Base-by-base conservation (phyloP, 345 rosid species). In the Boechera stricta region DNA sequence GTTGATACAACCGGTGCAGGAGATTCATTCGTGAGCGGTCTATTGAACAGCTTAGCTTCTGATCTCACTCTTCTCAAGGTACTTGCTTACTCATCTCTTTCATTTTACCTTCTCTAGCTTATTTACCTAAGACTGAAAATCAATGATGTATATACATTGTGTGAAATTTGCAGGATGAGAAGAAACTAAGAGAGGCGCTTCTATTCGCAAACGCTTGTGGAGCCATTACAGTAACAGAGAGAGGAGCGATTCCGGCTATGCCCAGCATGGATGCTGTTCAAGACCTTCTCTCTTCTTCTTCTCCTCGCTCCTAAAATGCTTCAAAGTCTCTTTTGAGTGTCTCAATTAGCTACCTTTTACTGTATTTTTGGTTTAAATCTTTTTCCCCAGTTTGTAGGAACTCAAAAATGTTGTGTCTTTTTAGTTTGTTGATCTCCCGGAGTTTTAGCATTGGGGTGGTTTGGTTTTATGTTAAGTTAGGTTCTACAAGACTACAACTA, bases 221-320 rank as follows among this genome's bases (percentile, higher is more conserved):
- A 6, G 97, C 97, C 15, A 80, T 85, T 59, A 88, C 98, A 0
- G 99, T 91, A 38, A 96, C 89, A 38, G 89, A 86, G 83, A 87
- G 95, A 80, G 99, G 99, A 54, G 99, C 99, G 0, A 96, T 96
- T 80, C 99, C 99, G 10, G 91, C 96, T 0, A 79, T 96, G 60
- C 99, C 99, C 15, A 84, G 95, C 21, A 90, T 78, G 82, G 67
- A 84, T 64, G 90, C 90, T 9, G 97, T 88, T 73, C 85, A 79
- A 56, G 71, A 87, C 5, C 86, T 89, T 74, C 38, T 90, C 28
- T 21, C 74, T 1, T 11, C 73, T 65, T 32, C 79, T 65, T 39
- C 36, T 35, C 32, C 77, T 52, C 77, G 78, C 31, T 60, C 77
- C 47, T 71, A 31, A 47, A 48, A 5, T 42, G 66, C 75, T 69